phyloP scores from a whole-genome alignment of 345 rosid genomes.

The Arabis hirsuta region DNA sequence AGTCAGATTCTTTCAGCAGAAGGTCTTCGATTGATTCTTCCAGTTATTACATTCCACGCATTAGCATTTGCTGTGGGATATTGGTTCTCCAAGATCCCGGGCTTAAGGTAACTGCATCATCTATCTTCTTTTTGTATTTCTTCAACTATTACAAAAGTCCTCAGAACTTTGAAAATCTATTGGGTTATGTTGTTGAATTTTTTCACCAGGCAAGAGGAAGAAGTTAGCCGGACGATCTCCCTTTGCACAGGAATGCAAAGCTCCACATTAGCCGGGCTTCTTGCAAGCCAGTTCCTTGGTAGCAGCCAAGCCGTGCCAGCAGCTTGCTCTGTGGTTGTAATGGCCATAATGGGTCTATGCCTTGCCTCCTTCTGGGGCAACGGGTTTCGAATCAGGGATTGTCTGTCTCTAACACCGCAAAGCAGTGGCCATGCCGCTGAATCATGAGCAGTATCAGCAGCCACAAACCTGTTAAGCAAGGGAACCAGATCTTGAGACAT shows the following conservation, averaged over 20 bases:
- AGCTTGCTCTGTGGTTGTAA: constrained; percentile 94
- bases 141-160: background rate
- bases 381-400: constrained; percentile 67
- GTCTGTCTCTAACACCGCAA: constrained; percentile 49
- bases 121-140: background rate
- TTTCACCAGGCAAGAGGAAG: constrained; percentile 76
- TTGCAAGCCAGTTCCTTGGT: constrained; percentile 84
- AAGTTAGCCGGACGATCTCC: constrained; percentile 83
- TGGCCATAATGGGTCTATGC: constrained; percentile 96
- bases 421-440: constrained; percentile 46
- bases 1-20: constrained; percentile 71
- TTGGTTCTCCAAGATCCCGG: constrained; percentile 82
- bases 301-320: constrained; percentile 92
- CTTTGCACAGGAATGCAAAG: constrained; percentile 98
- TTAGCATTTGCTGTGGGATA: constrained; percentile 81
- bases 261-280: constrained; percentile 91
- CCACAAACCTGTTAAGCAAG: constrained; percentile 25
- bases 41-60: constrained; percentile 76
- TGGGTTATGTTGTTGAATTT: constrained; percentile 9
- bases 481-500: constrained; percentile 19
- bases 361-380: constrained; percentile 95
- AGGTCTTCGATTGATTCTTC: constrained; percentile 75
- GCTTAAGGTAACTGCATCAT: constrained; percentile 57
- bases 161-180: background rate
- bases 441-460: constrained; percentile 33